Percentiles rank a stretch among this genome's conserved stretches.
These are phyloP conservation scores for Colletotrichum sp. DNA, from an alignment of 2,329 filamentous ascomycete genomes.

Conservation along the genomic window DNA sequence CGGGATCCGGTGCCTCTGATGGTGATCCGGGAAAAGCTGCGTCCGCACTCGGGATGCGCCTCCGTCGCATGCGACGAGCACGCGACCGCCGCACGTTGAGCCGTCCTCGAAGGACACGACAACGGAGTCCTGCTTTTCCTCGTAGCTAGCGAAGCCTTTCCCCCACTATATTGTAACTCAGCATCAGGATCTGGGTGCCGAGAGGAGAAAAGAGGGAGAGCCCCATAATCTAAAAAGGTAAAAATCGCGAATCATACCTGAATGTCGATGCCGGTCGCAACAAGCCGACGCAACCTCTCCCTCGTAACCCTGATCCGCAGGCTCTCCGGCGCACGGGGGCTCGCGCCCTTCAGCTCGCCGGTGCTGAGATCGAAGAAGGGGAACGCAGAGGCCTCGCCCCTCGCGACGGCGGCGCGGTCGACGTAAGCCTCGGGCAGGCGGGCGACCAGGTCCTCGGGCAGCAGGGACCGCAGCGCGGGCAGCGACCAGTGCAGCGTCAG, in stretches of 20 bases:
- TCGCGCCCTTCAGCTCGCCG: slow-evolving; percentile 43
- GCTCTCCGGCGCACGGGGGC: slow-evolving; percentile 48
- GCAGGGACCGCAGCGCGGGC: slow-evolving; percentile 52
- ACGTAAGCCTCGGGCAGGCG: slow-evolving; percentile 58
- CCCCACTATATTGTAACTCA: slow-evolving; percentile 38
- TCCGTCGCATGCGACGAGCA: slow-evolving; percentile 59
- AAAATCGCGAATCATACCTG: slow-evolving; percentile 31
- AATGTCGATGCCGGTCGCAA: slow-evolving; percentile 51
- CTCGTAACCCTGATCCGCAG: slow-evolving; percentile 53
- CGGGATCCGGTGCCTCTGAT: slow-evolving; percentile 45
- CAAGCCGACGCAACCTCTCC: slow-evolving; percentile 47
- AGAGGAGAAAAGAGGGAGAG: not conserved
- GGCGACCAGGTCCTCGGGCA: slow-evolving; percentile 50
- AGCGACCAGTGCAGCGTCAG: slow-evolving; percentile 69
- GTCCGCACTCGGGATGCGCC: slow-evolving; percentile 47
- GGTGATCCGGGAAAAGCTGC: slow-evolving; percentile 35
- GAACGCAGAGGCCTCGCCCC: slow-evolving; percentile 52
- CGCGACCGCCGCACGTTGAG: slow-evolving; percentile 40
- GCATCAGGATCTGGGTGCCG: not conserved
- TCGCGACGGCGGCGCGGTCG: slow-evolving; percentile 52
- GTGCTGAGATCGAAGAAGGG: slow-evolving; percentile 61
- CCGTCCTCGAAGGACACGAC: slow-evolving; percentile 53
- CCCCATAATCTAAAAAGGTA: not conserved
- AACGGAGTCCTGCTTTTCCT: slow-evolving; percentile 30
- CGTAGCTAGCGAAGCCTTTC: slow-evolving; percentile 38